A percentile compares a stretch with the other conserved stretches of the same genome.
These are phyloP conservation scores for Fistulifera solaris DNA, from an alignment of 108 stramenopile genomes.

Conservation along the genomic window DNA sequence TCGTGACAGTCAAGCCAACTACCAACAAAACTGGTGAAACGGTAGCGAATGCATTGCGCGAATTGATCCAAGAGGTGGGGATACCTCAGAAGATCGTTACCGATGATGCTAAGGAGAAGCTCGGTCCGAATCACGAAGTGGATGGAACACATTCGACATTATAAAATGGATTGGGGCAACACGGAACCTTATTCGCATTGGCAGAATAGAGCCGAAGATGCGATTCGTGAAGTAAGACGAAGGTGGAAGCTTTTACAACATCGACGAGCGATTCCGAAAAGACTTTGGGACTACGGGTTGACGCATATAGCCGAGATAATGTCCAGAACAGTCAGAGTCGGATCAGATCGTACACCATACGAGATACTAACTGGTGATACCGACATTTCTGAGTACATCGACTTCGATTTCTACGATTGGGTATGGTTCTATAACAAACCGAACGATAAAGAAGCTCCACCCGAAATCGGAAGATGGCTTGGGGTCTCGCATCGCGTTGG, in stretches of 20 bases:
- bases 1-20: background rate
- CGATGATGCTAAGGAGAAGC: constrained; percentile 1
- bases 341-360: constrained; percentile 9
- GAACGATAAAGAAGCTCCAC: background rate
- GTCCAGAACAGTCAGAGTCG: constrained; percentile 1
- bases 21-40: background rate
- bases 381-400: constrained; percentile 30
- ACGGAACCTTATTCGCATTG: background rate
- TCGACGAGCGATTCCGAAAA: constrained; percentile 3
- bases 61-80: constrained; percentile 18
- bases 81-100: constrained; percentile 13
- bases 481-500: constrained; percentile 31
- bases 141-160: background rate
- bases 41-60: constrained; percentile 1
- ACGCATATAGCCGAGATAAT: constrained; percentile 11
- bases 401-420: constrained; percentile 32
- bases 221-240: background rate
- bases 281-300: constrained; percentile 29
- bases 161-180: background rate
- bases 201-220: background rate
- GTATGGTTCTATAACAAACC: constrained; percentile 22
- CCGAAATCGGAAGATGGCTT: constrained; percentile 24
- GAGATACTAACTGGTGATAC: constrained; percentile 28
- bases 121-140: background rate
- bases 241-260: constrained; percentile 2